Base-by-base conservation (phyloP, 2,329 filamentous ascomycete genomes). In the Paramyrothecium roridum region DNA sequence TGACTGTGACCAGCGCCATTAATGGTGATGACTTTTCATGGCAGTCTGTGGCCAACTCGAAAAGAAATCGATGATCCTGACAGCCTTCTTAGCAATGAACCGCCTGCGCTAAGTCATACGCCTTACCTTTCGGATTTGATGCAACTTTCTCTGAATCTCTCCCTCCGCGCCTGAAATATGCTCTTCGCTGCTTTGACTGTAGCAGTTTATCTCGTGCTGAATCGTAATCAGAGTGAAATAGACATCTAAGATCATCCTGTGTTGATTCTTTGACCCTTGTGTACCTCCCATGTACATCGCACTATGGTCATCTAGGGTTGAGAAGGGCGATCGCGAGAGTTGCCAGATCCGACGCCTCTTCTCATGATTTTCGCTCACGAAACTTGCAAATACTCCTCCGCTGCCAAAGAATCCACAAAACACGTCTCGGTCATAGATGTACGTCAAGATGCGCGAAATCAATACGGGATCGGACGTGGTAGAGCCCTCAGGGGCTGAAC, bases 401-500 rank as follows among this genome's bases (percentile, higher is more conserved):
- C 54, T 52, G n/a, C 57, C 54, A 37, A 57, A 58, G 34, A 58
- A 58, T 19, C 55, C 54, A 17, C 54, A 58, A 49, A 57, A 58
- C 1, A 56, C 57, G 19, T 58, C 57, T 19, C 57, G 26, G 26
- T 58, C 57, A 20, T 58, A 58, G 1, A 58, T 51, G 22, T 58
- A 58, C 2, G 57, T 58, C 8, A 57, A 26, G 7, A 54, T 58
- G 0, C 57, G 49, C 0, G 57, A 54, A 6, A 58, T 26, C 1
- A 54, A 19, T 2, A 48, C 52, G 8, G 55, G 54, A 6, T 30
- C 26, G 10, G 4, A 10, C 26, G 26, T 30, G 26, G 26, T 10
- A 30, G 26, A 30, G 26, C 26, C 26, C 26, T 30, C 26, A 10
- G 26, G 26, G 26, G 26, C 10, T 10, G 26, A 30, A 4, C 26